Conservation (phyloP, 1,284 basidiomycete species). For the Trichosporon sp. region DNA sequence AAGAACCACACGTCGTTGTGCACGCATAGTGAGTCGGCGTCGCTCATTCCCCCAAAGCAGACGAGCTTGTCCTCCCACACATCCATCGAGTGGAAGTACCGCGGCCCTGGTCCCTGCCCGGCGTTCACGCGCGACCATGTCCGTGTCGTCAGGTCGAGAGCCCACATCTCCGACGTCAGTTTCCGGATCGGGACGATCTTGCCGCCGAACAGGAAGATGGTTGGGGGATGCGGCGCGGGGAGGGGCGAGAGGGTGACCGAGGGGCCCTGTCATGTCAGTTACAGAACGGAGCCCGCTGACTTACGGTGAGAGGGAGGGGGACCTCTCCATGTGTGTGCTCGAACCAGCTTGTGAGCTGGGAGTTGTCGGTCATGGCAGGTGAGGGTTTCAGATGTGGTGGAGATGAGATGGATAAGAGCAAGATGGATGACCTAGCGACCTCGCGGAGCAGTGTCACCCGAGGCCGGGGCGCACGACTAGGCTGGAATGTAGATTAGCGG, state of each 20-base stretch:
- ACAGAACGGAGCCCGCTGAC: constrained; percentile 41
- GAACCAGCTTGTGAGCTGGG: constrained; percentile 73
- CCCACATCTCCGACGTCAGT: constrained; percentile 82
- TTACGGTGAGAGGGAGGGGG: constrained; percentile 75
- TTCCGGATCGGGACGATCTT: constrained; percentile 75
- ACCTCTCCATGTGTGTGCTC: constrained; percentile 78
- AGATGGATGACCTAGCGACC: not conserved
- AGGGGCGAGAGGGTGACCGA: constrained; percentile 44
- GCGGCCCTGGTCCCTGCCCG: constrained; percentile 57
- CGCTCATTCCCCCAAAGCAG: constrained; percentile 83
- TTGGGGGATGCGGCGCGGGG: constrained; percentile 30
- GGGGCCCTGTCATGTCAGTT: constrained; percentile 29
- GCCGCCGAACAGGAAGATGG: constrained; percentile 62
- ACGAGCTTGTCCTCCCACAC: constrained; percentile 82
- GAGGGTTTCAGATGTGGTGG: not conserved
- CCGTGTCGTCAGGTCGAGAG: constrained; percentile 73
- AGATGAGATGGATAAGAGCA: not conserved
- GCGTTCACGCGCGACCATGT: constrained; percentile 68
- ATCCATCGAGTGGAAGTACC: constrained; percentile 90
- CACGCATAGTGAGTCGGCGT: constrained; percentile 61
- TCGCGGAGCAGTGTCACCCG: not conserved
- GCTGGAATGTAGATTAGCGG: not conserved
- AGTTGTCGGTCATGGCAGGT: constrained; percentile 16
- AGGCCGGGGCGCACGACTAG: not conserved
- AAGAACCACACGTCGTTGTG: constrained; percentile 81